Base-by-base conservation (phyloP, 306 rosid genomes). In the Rosa multiflora region DNA sequence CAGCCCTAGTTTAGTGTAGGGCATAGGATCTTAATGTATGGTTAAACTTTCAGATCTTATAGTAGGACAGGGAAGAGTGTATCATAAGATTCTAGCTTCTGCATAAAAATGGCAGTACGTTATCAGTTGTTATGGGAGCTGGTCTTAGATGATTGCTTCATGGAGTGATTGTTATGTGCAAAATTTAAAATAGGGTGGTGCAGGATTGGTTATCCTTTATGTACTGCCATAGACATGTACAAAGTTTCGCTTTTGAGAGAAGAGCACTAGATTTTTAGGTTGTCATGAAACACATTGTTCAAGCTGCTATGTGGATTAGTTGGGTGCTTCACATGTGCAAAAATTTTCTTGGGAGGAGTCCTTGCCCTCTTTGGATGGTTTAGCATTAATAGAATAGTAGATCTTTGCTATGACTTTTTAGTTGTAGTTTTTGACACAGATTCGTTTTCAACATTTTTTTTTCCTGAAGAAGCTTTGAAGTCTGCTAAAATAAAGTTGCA, bases 401-500 rank as follows among this genome's bases (percentile, higher is more conserved):
- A 61, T 61, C 69, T 29, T 69, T 68, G 26, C 12, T 17, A 18
- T 40, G 44, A 8, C 32, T 23, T 2, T 67, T 17, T n/a, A 17
- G 70, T 62, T 66, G 42, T 17, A 32, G 14, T 8, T 6, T 37
- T 49, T 66, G 42, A 5, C 56, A 18, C 21, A 23, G 11, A 3
- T 32, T 23, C 42, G 29, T 55, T 81, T 39, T 75, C 42, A 11
- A 46, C 74, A 3, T 47, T 78, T 72, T 63, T 68, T 46, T 40
- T 29, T 7, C 13, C 10, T 6, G 55, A 15, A 35, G 63, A 72
- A 32, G n/a, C 66, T 61, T 35, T 1, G 3, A 62, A 32, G 40
- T 29, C 68, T 62, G 44, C 15, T 26, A 39, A 67, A 68, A 20
- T 20, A 21, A 68, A 42, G 52, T 4, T 68, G 23, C 51, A 10